Evolutionary conservation across 768 basidiomycete species (phyloP).

Genomic region (Boletus eberwhitei): DNA sequence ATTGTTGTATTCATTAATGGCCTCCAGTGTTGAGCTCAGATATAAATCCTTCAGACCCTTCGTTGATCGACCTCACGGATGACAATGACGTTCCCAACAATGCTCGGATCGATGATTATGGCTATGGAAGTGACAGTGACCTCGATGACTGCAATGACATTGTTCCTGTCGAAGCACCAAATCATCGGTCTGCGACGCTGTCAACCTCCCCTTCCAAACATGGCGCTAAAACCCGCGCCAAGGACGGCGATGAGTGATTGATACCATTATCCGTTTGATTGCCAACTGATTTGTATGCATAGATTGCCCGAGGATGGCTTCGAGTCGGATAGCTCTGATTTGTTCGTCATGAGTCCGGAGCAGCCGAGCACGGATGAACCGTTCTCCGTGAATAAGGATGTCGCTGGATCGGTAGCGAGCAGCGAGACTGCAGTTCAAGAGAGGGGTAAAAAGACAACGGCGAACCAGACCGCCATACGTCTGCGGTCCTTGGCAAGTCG

Average conservation of each 20-base stretch:
- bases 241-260: conserved; percentile 10
- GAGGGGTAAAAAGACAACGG: neutral
- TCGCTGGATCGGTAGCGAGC: conserved; percentile 1
- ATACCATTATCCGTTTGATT: neutral
- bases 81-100: conserved; percentile 7
- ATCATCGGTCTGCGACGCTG: neutral
- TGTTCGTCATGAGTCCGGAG: conserved; percentile 20
- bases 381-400: neutral
- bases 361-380: neutral
- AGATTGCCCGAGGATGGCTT: conserved; percentile 14
- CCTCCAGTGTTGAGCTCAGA: conserved; percentile 16
- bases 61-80: conserved; percentile 13
- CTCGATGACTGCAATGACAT: conserved; percentile 28
- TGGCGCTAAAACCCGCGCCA: neutral
- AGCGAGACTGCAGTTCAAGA: conserved; percentile 6
- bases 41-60: conserved; percentile 6
- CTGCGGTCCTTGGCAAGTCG: conserved; percentile 20
- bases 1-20: neutral
- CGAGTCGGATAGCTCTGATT: conserved; percentile 13
- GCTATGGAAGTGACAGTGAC: conserved; percentile 35
- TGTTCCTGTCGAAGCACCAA: neutral
- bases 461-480: conserved; percentile 1
- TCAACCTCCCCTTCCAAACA: neutral
- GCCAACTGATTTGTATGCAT: neutral
- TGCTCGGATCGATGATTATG: conserved; percentile 23